Evolutionary conservation across 108 stramenopile genomes (phyloP).

Genomic region (Pseudonitzschia multiseries): DNA sequence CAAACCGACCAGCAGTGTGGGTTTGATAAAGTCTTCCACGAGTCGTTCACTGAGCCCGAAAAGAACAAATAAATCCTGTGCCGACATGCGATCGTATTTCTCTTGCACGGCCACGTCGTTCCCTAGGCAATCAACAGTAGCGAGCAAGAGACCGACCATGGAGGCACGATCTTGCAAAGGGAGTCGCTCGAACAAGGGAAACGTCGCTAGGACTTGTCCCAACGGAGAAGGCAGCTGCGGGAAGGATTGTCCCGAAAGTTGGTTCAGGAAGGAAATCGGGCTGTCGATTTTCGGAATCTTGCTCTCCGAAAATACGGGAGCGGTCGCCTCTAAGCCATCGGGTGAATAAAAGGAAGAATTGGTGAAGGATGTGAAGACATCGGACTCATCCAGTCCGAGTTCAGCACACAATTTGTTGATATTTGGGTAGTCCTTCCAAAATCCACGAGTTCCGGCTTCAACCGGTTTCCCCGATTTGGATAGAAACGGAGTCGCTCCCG

Average conservation of each 20-base stretch:
- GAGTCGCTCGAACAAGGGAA: conserved; percentile 88
- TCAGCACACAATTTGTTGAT: conserved; percentile 77
- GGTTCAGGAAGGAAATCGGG: conserved; percentile 31
- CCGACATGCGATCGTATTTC: conserved; percentile 93
- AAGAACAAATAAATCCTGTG: conserved; percentile 80
- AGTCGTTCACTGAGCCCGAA: conserved; percentile 74
- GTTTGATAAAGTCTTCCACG: conserved; percentile 85
- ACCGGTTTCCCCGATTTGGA: conserved; percentile 78
- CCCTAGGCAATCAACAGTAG: conserved; percentile 86
- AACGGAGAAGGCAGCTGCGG: conserved; percentile 85
- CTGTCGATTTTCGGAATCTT: conserved; percentile 39
- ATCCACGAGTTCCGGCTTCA: conserved; percentile 87
- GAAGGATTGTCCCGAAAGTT: conserved; percentile 40
- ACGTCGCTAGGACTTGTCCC: conserved; percentile 87
- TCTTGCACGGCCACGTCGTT: conserved; percentile 51
- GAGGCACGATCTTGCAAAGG: conserved; percentile 83
- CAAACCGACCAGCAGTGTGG: conserved; percentile 74
- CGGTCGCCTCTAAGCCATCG: conserved; percentile 91
- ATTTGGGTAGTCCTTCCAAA: conserved; percentile 97
- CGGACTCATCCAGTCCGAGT: conserved; percentile 61
- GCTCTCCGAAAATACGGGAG: conserved; percentile 78
- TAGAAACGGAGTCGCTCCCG: conserved; percentile 70
- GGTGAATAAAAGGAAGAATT: conserved; percentile 92
- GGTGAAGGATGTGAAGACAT: conserved; percentile 88
- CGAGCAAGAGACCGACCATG: conserved; percentile 87